Evolutionary conservation across 1,139 yeast species (phyloP), one percentile per base, ranked within the genome.

Genomic region (Diutina rugosa): DNA sequence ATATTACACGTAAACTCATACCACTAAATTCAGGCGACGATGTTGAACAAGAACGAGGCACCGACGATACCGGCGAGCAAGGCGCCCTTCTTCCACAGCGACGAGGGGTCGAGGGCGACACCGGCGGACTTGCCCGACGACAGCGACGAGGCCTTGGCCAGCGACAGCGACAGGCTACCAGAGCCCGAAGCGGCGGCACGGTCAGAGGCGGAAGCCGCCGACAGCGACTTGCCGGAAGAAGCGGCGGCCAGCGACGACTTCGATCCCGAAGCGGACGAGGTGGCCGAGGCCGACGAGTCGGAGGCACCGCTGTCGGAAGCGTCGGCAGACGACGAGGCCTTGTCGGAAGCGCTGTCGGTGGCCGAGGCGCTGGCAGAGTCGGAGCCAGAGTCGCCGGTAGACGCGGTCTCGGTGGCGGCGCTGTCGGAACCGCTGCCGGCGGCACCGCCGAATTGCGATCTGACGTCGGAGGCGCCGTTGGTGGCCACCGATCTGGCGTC

Each of bases 221-320:
- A 18, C 12, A 9, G 38, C n/a, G 45, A 41, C 45, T 41, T n/a
- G 52, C 52, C 38, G 35, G 38, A 48, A 35, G 29, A 26, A 28
- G 41, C 26, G 16, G 41, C 41, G 12, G 18, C 53, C 41, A n/a
- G 14, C 41, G 41, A 35, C 41, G 14, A 10, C 6, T n/a, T n/a
- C 41, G 41, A 35, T 35, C 9, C 41, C n/a, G 41, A 8, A n/a
- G 6, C 41, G 14, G 41, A 35, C 14, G 41, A 10, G 12, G 56
- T 51, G 46, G 56, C 52, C 16, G 56, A 21, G 26, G 26, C 26
- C 26, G 26, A 21, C 26, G 26, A 21, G 26, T 21, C 26, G 26
- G 26, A 26, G 2, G 57, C 55, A 18, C 46, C 54, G 6, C 51
- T 55, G n/a, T 56, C 58, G 9, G 55, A 56, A 12, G 51, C 58